Percentiles rank a stretch among this genome's conserved stretches.
Evolutionary conservation across 192 early-diverging fungal genomes (phyloP).

Genomic region (Mortierella alpina): DNA sequence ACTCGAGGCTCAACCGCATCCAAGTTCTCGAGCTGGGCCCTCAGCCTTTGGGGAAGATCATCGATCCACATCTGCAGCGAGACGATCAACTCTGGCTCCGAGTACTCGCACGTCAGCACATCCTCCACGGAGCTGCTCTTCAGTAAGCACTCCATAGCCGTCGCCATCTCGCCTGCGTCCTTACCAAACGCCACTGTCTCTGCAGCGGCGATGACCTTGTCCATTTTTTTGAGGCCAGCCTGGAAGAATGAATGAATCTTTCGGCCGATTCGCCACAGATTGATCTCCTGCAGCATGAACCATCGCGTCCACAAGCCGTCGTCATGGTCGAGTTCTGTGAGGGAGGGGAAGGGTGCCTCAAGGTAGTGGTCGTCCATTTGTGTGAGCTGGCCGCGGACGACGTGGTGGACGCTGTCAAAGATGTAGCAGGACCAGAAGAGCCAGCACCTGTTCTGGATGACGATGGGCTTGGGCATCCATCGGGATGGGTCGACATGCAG

Average conservation of each 20-base stretch:
- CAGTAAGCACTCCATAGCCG: too few species aligned
- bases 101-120: conserved; percentile 27
- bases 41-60: conserved; percentile 18
- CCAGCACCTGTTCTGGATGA: conserved; percentile 46
- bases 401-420: conserved; percentile 41
- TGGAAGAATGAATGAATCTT: conserved; percentile 50
- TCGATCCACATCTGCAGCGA: conserved; percentile 44
- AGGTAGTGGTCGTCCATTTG: conserved; percentile 44
- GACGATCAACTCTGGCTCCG: conserved; percentile 37
- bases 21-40: conserved; percentile 17
- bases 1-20: conserved; percentile 33
- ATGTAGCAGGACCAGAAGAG: conserved; percentile 47
- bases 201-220: conserved; percentile 20
- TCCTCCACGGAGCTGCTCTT: background rate
- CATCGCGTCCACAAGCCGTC: conserved; percentile 50
- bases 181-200: background rate
- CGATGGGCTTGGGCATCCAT: conserved; percentile 50
- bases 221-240: conserved; percentile 29
- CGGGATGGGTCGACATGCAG: conserved; percentile 31
- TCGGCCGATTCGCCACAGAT: conserved; percentile 40
- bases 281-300: conserved; percentile 51
- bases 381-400: conserved; percentile 38
- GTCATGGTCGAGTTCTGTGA: conserved; percentile 43
- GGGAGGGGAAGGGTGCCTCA: conserved; percentile 32
- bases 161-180: background rate